Conservation (phyloP, 2,329 filamentous ascomycete genomes). For the Hypomyces perniciosus region DNA sequence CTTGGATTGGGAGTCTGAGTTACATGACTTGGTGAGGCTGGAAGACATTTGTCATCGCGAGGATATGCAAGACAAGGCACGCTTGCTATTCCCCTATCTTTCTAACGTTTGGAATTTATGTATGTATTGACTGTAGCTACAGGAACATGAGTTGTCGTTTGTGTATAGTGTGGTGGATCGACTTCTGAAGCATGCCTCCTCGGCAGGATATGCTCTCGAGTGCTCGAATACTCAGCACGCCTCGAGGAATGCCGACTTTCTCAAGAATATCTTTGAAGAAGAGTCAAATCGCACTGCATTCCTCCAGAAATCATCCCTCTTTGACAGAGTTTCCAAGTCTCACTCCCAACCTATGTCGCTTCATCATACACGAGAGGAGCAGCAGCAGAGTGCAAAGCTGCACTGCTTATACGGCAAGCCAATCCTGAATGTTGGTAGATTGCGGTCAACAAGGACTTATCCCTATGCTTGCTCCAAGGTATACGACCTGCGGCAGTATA, state of each 20-base stretch:
- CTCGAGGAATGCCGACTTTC: conserved; percentile 43
- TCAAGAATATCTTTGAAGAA: conserved; percentile 39
- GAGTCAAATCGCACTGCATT: conserved; percentile 52
- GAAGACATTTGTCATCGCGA: conserved; percentile 35
- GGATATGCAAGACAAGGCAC: conserved; percentile 35
- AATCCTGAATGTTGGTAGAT: conserved; percentile 34
- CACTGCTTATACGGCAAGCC: conserved; percentile 65
- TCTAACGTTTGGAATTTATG: background rate
- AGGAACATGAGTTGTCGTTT: conserved; percentile 42
- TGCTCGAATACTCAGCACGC: conserved; percentile 30
- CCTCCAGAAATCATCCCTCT: conserved; percentile 59
- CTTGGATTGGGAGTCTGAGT: conserved; percentile 37
- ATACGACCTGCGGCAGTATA: conserved; percentile 69
- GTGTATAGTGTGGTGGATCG: conserved; percentile 40
- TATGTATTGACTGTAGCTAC: background rate
- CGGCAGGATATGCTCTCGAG: conserved; percentile 25
- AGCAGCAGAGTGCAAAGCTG: conserved; percentile 64
- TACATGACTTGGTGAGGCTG: conserved; percentile 40
- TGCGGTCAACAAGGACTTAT: conserved; percentile 37
- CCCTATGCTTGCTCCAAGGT: conserved; percentile 62
- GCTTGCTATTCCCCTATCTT: background rate
- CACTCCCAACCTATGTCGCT: background rate
- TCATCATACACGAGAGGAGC: conserved; percentile 23
- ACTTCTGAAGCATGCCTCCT: conserved; percentile 40
- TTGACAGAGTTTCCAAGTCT: conserved; percentile 39